Base-by-base conservation (phyloP, 305 asterid species). In the Fraxinus platypoda region DNA sequence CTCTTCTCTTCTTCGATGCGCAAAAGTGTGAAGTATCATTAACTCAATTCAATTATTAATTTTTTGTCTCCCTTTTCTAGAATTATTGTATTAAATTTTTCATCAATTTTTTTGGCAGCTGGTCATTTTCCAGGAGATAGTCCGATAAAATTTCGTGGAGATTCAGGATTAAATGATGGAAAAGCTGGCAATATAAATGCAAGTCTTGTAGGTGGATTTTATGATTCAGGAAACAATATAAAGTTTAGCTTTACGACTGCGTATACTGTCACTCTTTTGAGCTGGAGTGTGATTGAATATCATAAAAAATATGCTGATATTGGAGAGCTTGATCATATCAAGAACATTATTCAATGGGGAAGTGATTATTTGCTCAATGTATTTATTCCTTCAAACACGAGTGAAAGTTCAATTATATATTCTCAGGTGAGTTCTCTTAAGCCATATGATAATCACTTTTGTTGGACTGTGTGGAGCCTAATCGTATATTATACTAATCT, bases 241-340 rank as follows among this genome's bases (percentile, higher is more conserved):
- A 92, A 92, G 84, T 90, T 88, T 70, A 91, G 91, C 85, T 90
- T 90, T 21, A 59, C 94, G 8, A 87, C 90, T 52, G 94, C 92
- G 78, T 91, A 90, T 80, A 80, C 92, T 1, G 91, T 90, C 38
- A 85, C 91, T 74, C 82, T 92, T 7, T 81, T 92, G 62, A 91
- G 95, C 82, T 91, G 95, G 97, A 88, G 90, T 46, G 91, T 91
- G 64, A 76, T 91, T 43, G 93, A 91, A 77, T 92, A 92, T 80
- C 88, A 87, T 72, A 77, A 85, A 15, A 92, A 92, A 80, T 92
- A 90, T 87, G 87, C 84, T 7, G 88, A 83, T 28, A 77, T 86
- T 28, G 90, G 85, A 46, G 94, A 91, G 83, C 92, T 89, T 83
- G 93, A 88, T 70, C 97, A 92, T 86, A 81, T 88, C 25, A 88